These are phyloP conservation scores for Dendrothele bispora DNA, from an alignment of 768 basidiomycete genomes.

Conservation along the genomic window DNA sequence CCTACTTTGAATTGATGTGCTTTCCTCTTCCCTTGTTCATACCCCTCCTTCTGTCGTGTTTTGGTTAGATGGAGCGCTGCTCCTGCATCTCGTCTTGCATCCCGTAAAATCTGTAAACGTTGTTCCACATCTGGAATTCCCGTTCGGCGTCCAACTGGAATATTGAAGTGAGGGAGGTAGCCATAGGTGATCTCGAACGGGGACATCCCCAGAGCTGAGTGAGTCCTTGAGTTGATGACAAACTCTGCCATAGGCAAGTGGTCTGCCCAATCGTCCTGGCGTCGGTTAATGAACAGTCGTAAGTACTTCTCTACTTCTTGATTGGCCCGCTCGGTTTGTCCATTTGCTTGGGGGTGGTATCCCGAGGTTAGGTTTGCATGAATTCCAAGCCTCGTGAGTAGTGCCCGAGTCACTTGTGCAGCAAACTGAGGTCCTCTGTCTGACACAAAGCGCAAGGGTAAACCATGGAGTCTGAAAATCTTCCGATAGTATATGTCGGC, in stretches of 20 bases:
- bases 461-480: constrained; percentile 3
- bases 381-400: not conserved
- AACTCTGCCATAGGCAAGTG: constrained; percentile 31
- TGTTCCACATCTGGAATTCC: too few species aligned
- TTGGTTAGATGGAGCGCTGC: too few species aligned
- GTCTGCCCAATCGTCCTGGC: constrained; percentile 30
- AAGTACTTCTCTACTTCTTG: constrained; percentile 29
- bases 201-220: not conserved
- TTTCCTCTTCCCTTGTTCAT: not conserved
- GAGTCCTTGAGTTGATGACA: not conserved
- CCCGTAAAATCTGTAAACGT: too few species aligned
- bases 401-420: constrained; percentile 1
- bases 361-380: not conserved
- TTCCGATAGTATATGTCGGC: constrained; percentile 13
- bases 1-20: constrained; percentile 1
- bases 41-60: not conserved
- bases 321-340: constrained; percentile 28
- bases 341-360: constrained; percentile 23
- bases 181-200: too few species aligned
- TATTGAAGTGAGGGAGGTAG: too few species aligned
- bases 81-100: too few species aligned
- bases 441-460: not conserved
- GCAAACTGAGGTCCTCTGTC: constrained; percentile 10
- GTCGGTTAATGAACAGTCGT: constrained; percentile 22
- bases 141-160: too few species aligned